A percentile compares a stretch with the other conserved stretches of the same genome.
These are phyloP conservation scores for Triticum timopheevii DNA, from an alignment of 176 grass and related monocot genomes.

Conservation along the genomic window DNA sequence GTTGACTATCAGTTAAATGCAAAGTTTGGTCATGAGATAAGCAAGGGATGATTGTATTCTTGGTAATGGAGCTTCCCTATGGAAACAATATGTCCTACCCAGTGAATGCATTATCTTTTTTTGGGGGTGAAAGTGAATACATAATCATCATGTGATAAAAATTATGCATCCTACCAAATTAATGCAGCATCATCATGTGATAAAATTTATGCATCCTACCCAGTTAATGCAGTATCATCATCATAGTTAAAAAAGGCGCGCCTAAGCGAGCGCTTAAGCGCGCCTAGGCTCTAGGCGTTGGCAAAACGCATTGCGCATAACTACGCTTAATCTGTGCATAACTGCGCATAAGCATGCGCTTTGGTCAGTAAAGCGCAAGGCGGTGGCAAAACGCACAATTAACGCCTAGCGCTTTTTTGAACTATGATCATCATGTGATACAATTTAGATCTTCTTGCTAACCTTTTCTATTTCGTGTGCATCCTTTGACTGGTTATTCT, in stretches of 20 bases:
- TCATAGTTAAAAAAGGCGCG: no score
- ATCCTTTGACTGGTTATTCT: constrained; percentile 18
- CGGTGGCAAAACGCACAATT: no score
- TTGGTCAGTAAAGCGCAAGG: no score
- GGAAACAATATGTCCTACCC: background rate
- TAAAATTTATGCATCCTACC: background rate
- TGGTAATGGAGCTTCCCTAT: background rate
- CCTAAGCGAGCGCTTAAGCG: no score
- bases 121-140: background rate
- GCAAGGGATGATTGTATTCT: background rate
- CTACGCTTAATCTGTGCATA: no score
- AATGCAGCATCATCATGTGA: background rate
- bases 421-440: background rate
- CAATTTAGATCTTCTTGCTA: constrained; percentile 13
- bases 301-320: no score
- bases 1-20: background rate
- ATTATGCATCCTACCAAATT: background rate
- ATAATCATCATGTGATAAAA: background rate
- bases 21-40: background rate
- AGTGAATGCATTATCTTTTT: background rate
- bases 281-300: no score
- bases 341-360: no score
- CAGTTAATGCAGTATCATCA: no score
- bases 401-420: no score
- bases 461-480: background rate